Percentiles rank a stretch among this genome's conserved stretches.
phyloP scores from a whole-genome alignment of 192 early-diverging fungal genomes.

The Jimgerdemannia lactiflua region DNA sequence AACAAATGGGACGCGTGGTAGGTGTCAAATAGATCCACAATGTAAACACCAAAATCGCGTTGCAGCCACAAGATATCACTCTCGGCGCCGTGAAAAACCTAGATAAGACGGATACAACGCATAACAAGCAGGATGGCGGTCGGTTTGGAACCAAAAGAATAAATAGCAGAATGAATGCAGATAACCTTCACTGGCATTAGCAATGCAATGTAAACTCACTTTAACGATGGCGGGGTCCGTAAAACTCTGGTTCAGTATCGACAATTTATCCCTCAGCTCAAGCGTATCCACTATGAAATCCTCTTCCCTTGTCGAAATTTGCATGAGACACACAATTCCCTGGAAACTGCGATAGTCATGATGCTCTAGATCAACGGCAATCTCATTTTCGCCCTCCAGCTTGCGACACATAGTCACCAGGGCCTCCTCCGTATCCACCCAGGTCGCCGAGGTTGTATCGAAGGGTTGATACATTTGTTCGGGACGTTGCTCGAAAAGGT shows the following conservation, averaged over 20 bases:
- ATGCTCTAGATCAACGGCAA: conserved; percentile 96
- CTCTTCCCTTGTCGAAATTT: conserved; percentile 82
- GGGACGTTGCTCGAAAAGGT: conserved; percentile 56
- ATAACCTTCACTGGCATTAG: conserved; percentile 1
- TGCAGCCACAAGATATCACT: conserved; percentile 96
- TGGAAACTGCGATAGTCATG: conserved; percentile 95
- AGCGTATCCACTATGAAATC: conserved; percentile 94
- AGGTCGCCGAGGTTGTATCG: conserved; percentile 70
- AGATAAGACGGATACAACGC: neutral
- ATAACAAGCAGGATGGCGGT: neutral
- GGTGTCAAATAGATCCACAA: conserved; percentile 97
- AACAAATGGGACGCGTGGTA: conserved; percentile 89
- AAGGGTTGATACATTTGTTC: conserved; percentile 55
- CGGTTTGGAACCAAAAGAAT: neutral
- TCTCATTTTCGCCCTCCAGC: conserved; percentile 60
- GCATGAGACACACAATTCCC: conserved; percentile 94
- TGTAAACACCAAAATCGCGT: conserved; percentile 94
- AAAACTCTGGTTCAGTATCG: conserved; percentile 80
- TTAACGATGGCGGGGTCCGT: conserved; percentile 89
- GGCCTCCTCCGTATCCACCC: conserved; percentile 76
- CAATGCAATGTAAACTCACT: conserved; percentile 24
- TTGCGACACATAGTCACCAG: conserved; percentile 62
- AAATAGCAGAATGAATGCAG: neutral
- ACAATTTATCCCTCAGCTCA: conserved; percentile 67
- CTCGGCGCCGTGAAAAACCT: conserved; percentile 94